phyloP scores from a whole-genome alignment of 202 grass and related monocot genomes.

The Setaria viridis region DNA sequence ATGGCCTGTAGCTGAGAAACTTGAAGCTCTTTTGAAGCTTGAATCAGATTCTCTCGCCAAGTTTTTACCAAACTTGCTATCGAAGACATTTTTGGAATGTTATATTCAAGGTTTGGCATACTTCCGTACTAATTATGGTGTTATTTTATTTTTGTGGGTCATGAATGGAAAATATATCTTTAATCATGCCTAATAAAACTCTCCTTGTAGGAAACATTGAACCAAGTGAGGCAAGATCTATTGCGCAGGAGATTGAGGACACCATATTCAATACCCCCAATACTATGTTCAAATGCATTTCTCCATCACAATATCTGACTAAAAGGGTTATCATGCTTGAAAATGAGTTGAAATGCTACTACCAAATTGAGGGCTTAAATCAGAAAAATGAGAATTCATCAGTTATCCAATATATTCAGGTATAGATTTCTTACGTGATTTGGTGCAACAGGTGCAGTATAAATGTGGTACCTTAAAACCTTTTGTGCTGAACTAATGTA shows the following conservation, averaged over 20 bases:
- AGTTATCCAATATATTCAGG: conserved; percentile 93
- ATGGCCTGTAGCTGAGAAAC: conserved; percentile 73
- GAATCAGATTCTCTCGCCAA: conserved; percentile 66
- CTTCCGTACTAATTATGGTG: conserved; percentile 17
- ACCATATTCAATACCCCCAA: conserved; percentile 70
- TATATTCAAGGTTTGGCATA: conserved; percentile 74
- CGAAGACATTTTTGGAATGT: conserved; percentile 81
- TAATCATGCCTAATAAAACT: conserved; percentile 26
- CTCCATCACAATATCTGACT: conserved; percentile 80
- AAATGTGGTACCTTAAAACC: conserved; percentile 5
- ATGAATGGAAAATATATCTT: conserved; percentile 34
- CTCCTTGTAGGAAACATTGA: conserved; percentile 76
- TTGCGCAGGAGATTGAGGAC: conserved; percentile 72
- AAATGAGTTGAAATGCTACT: conserved; percentile 68
- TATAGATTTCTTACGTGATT: conserved; percentile 32
- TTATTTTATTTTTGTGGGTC: conserved; percentile 23
- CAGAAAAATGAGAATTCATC: conserved; percentile 88
- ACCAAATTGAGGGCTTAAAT: conserved; percentile 81
- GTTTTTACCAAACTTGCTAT: conserved; percentile 68
- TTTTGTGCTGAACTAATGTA: conserved; percentile 21
- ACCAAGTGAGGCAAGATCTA: conserved; percentile 79
- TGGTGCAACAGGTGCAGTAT: conserved; percentile 6
- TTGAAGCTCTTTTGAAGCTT: conserved; percentile 77
- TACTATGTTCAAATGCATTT: conserved; percentile 72
- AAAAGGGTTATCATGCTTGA: conserved; percentile 81